Percentiles rank a stretch among this genome's conserved stretches.
Evolutionary conservation across 257 asterid species (phyloP).

Genomic region (Fraxinus cuspidata): DNA sequence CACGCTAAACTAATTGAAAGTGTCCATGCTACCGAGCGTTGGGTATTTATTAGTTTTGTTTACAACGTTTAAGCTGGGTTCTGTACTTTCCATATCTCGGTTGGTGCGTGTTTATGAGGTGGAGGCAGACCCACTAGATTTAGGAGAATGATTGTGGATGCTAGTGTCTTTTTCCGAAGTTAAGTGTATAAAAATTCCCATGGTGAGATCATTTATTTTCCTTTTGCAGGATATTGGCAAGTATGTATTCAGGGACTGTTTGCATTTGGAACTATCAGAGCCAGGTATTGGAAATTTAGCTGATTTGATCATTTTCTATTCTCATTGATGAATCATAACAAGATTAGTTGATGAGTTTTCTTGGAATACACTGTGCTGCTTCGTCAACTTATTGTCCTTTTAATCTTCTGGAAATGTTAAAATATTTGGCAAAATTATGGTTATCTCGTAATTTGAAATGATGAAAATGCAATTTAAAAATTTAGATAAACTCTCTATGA

Average conservation of each 20-base stretch:
- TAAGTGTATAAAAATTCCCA: neutral
- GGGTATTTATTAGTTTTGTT: slow-evolving; percentile 9
- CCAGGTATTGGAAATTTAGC: slow-evolving; percentile 54
- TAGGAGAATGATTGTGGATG: slow-evolving; percentile 13
- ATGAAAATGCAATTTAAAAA: slow-evolving; percentile 3
- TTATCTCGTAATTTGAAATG: neutral
- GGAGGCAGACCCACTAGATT: slow-evolving; percentile 2
- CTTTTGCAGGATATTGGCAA: slow-evolving; percentile 74
- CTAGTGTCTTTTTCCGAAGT: neutral
- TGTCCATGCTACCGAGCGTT: too few relatives aligned
- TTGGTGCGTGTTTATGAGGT: slow-evolving; percentile 11
- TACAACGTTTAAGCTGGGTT: slow-evolving; percentile 9
- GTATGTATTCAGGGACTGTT: slow-evolving; percentile 88
- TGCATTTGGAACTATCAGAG: slow-evolving; percentile 94
- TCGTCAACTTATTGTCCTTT: neutral
- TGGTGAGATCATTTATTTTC: slow-evolving; percentile 26
- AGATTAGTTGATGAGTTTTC: slow-evolving; percentile 14
- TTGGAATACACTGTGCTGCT: slow-evolving; percentile 8
- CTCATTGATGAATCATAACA: slow-evolving; percentile 2
- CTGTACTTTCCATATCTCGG: slow-evolving; percentile 15
- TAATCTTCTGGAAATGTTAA: slow-evolving; percentile 7
- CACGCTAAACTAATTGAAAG: too few relatives aligned
- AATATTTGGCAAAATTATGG: neutral
- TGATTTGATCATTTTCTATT: slow-evolving; percentile 12
- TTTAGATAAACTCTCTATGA: neutral